Evolutionary conservation across 139 green algal species (phyloP).

Genomic region (Ettlia oleoabundans): DNA sequence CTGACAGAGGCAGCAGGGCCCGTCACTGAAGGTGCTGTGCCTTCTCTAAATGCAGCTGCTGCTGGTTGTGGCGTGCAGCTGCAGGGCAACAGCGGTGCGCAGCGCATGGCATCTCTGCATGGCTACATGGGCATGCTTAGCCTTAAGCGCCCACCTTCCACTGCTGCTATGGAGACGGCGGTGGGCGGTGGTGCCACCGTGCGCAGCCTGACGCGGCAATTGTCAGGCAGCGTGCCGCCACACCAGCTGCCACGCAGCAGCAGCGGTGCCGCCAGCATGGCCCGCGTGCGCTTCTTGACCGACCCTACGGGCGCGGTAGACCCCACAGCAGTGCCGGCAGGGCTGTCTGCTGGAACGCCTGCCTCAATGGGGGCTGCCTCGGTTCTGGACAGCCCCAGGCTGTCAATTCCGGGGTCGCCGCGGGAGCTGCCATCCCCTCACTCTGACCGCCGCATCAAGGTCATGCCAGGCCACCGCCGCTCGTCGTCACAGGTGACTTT

Average conservation of each 20-base stretch:
- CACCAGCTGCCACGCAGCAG: conserved; percentile 9
- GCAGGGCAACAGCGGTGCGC: conserved; percentile 4
- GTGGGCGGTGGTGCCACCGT: neutral
- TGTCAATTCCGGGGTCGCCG: neutral
- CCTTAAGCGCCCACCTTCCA: neutral
- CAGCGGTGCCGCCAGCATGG: neutral
- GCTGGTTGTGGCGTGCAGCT: too few relatives aligned
- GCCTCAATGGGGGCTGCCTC: too few relatives aligned
- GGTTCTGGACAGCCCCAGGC: neutral
- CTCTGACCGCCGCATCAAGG: neutral
- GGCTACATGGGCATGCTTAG: conserved; percentile 44
- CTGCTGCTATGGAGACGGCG: neutral
- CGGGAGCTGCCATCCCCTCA: too few relatives aligned
- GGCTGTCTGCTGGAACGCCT: too few relatives aligned
- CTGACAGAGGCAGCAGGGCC: neutral
- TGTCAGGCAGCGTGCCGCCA: neutral
- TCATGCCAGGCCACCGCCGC: neutral
- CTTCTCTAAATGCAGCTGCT: neutral
- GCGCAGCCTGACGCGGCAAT: neutral
- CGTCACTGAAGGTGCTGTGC: neutral
- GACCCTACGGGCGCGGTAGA: neutral
- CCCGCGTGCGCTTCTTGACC: conserved; percentile 22
- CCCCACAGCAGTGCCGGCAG: neutral
- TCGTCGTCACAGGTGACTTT: neutral
- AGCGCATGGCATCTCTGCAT: conserved; percentile 38